These are phyloP conservation scores for Termitomyces sp. DNA, from an alignment of 768 basidiomycete species.

Conservation along the genomic window DNA sequence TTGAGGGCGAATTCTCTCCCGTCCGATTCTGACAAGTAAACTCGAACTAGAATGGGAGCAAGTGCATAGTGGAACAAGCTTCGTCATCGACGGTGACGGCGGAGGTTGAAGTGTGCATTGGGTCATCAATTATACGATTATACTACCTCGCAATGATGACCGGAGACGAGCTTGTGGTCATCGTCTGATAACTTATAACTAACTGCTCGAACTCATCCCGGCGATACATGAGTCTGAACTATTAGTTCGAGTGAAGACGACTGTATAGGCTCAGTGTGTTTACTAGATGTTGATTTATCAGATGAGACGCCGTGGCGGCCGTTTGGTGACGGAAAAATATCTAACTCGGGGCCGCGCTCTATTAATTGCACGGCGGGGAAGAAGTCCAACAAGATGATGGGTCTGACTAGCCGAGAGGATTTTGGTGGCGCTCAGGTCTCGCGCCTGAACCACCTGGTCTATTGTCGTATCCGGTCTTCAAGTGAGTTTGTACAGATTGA, in stretches of 20 bases:
- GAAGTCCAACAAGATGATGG: slow-evolving; percentile 17
- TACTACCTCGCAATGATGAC: too few species aligned
- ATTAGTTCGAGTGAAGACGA: slow-evolving; percentile 21
- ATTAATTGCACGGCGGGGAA: not conserved
- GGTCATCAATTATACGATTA: too few species aligned
- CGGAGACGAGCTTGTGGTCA: not conserved
- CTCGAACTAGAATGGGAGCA: too few species aligned
- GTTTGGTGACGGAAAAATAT: not conserved
- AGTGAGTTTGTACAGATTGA: slow-evolving; percentile 45
- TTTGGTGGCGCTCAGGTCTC: not conserved
- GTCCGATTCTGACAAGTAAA: too few species aligned
- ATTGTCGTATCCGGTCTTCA: slow-evolving; percentile 16
- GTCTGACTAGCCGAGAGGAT: not conserved
- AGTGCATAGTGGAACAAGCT: too few species aligned
- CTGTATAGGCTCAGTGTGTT: not conserved
- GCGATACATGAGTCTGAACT: slow-evolving; percentile 22
- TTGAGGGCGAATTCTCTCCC: too few species aligned
- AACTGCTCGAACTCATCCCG: slow-evolving; percentile 5
- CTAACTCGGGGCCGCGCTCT: not conserved
- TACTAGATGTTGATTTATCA: not conserved
- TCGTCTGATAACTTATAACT: not conserved
- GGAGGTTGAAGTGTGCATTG: too few species aligned
- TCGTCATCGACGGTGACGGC: too few species aligned
- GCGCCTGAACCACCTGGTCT: not conserved
- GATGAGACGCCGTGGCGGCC: not conserved